Conservation (phyloP, 352 stramenopile species). For the Globisporangium nodosum region DNA sequence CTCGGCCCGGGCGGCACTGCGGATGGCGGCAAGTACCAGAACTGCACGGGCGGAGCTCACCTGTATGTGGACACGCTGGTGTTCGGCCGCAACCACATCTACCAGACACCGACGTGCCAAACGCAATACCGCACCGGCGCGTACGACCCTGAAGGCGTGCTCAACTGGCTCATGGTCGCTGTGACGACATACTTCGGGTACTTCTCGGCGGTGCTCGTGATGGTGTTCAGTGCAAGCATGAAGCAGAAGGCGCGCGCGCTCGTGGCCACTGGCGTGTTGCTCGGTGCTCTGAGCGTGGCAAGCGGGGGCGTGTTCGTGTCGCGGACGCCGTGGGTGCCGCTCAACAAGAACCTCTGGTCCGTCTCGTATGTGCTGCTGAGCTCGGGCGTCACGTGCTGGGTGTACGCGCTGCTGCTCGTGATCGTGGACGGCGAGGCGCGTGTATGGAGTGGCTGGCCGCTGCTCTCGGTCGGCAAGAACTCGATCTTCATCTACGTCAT, state of each 20-base stretch:
- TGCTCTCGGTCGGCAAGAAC: constrained; percentile 61
- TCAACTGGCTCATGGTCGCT: constrained; percentile 74
- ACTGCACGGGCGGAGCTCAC: constrained; percentile 81
- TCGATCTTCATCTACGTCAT: constrained; percentile 69
- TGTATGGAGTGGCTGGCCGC: constrained; percentile 18
- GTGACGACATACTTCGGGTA: constrained; percentile 63
- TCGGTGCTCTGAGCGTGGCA: constrained; percentile 7
- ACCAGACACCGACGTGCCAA: constrained; percentile 56
- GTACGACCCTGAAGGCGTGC: constrained; percentile 73
- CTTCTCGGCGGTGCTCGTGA: constrained; percentile 31
- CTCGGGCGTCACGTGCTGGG: constrained; percentile 27
- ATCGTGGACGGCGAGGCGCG: constrained; percentile 16
- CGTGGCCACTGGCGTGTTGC: neutral
- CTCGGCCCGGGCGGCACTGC: constrained; percentile 54
- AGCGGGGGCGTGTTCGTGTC: constrained; percentile 13
- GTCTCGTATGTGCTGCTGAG: constrained; percentile 57
- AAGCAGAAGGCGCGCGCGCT: constrained; percentile 4
- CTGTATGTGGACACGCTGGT: constrained; percentile 57
- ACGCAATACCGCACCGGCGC: constrained; percentile 43
- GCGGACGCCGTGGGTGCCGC: constrained; percentile 31
- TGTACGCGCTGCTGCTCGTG: constrained; percentile 20
- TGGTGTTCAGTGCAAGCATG: neutral
- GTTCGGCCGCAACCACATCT: constrained; percentile 59
- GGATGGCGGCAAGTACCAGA: constrained; percentile 30
- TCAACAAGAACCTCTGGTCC: constrained; percentile 88